Evolutionary conservation across 352 stramenopile genomes (phyloP), one percentile per base, ranked within the genome.

Genomic region (Pythium grandisporangium): DNA sequence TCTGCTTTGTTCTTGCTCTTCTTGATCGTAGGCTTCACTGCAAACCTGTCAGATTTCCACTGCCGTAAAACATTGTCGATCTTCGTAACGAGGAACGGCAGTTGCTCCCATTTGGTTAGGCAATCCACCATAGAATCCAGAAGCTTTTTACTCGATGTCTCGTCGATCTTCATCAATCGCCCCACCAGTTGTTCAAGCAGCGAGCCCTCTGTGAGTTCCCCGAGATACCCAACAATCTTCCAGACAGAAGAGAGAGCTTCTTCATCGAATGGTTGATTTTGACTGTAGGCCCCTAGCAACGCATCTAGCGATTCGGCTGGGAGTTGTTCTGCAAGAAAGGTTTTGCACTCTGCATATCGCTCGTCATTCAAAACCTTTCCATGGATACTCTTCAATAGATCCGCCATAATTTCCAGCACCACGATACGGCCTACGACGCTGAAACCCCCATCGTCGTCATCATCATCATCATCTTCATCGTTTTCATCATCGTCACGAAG

Each of bases 91-190:
- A 90, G 57, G 27, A 83, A 77, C 16, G 66, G 62, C 2, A 90
- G 70, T 35, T 86, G 70, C 12, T 80, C 55, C 77, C 77, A 90
- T 53, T 84, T 78, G 14, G 63, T 56, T 14, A 90, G 65, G 35
- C 74, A 90, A 36, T 88, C 62, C 35, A 90, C 57, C 70, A 90
- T 84, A 7, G 74, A 77, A 42, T 84, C 70, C n/a, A 90, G 51
- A 10, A 85, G 58, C 45, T 77, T 82, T 42, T 70, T 73, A 51
- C 66, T 88, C 10, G 67, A 84, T 11, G 60, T 77, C 25, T 82
- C 69, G 37, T 88, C 66, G 62, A 88, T 82, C 25, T 47, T 49
- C 74, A 88, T 83, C n/a, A 88, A 44, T 12, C 71, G 74, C 21
- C 72, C 58, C 4, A 90, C 57, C 4, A 90, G 45, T 16, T 45